Evolutionary conservation across 805 yeast genomes (phyloP).

Genomic region (Cyberlindnera americana): DNA sequence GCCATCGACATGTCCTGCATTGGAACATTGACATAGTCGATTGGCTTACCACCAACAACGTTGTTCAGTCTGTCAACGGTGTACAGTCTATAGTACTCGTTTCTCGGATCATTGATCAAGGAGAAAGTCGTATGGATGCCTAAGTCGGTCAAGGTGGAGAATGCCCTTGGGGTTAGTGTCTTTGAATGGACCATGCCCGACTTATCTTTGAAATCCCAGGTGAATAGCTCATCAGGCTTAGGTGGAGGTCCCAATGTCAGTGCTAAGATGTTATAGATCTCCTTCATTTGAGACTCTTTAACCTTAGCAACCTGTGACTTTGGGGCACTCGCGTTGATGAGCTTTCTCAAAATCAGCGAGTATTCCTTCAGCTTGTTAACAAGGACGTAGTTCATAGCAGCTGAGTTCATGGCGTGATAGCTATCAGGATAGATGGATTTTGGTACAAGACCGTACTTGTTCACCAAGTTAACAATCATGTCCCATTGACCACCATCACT

Average conservation of each 20-base stretch:
- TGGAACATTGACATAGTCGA: constrained; percentile 65
- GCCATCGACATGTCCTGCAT: constrained; percentile 51
- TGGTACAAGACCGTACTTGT: constrained; percentile 82
- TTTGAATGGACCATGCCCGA: constrained; percentile 45
- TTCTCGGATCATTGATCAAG: constrained; percentile 77
- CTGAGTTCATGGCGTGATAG: constrained; percentile 45
- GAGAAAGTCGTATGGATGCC: constrained; percentile 55
- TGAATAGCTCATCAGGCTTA: constrained; percentile 57
- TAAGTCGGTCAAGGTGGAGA: constrained; percentile 52
- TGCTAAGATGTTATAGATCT: constrained; percentile 58
- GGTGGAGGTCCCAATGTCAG: constrained; percentile 76
- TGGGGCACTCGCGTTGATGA: constrained; percentile 38
- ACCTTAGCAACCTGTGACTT: constrained; percentile 32
- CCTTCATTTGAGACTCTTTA: constrained; percentile 49
- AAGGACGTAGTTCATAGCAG: constrained; percentile 57
- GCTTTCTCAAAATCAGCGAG: constrained; percentile 60
- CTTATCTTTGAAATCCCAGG: constrained; percentile 74
- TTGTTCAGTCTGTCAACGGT: constrained; percentile 74
- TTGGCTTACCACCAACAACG: constrained; percentile 62
- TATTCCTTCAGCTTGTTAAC: constrained; percentile 69
- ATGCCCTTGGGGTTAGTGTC: constrained; percentile 59
- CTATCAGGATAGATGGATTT: constrained; percentile 66
- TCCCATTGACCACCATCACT: constrained; percentile 86
- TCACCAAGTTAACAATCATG: constrained; percentile 69
- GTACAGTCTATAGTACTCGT: constrained; percentile 55